phyloP scores from a whole-genome alignment of 306 rosid species.

The Gastrolobium bilobum region DNA sequence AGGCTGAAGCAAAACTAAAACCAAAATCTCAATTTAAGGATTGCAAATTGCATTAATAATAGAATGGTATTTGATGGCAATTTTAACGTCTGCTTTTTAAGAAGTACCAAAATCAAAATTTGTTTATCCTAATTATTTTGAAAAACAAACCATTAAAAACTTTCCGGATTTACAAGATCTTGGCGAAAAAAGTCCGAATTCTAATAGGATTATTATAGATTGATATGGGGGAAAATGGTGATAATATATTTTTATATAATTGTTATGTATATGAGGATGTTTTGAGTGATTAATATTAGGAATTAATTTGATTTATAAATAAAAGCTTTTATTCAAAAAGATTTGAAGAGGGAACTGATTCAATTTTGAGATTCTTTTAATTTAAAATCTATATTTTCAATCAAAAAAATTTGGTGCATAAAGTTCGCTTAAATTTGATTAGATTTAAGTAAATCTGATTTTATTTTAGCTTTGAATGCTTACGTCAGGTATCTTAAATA shows the following conservation, averaged over 20 bases:
- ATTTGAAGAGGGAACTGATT: background rate
- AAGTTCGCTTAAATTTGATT: background rate
- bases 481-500: too few species aligned
- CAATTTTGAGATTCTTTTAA: background rate
- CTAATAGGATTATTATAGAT: too few species aligned
- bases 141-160: too few species aligned
- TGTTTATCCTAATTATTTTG: too few species aligned
- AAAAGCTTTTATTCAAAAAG: background rate
- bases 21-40: conserved; percentile 28
- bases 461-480: background rate
- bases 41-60: conserved; percentile 31
- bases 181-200: too few species aligned
- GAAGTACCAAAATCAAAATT: background rate
- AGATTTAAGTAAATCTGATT: background rate
- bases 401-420: background rate
- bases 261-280: too few species aligned
- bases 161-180: too few species aligned
- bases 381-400: background rate
- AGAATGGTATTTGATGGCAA: background rate
- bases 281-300: background rate
- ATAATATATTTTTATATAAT: too few species aligned
- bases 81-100: background rate
- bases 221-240: too few species aligned
- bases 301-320: background rate
- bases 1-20: conserved; percentile 37